Evolutionary conservation across 2,329 filamentous ascomycete species (phyloP).

Genomic region (Coniosporium tulheliwenetii): DNA sequence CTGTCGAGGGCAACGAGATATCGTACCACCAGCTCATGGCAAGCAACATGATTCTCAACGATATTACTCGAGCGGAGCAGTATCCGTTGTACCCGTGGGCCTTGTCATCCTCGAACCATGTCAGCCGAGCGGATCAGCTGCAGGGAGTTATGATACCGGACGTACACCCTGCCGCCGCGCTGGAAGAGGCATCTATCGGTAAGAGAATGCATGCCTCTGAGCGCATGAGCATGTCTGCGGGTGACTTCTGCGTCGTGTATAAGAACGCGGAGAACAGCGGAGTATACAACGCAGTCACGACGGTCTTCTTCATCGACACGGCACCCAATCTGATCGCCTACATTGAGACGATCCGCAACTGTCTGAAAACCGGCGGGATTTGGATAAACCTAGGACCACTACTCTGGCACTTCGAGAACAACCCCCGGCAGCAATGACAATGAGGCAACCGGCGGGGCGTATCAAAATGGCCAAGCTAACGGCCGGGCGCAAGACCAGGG

Average conservation of each 20-base stretch:
- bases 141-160: constrained; percentile 63
- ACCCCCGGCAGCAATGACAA: constrained; percentile 41
- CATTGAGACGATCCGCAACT: constrained; percentile 65
- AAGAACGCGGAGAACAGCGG: constrained; percentile 43
- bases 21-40: constrained; percentile 94
- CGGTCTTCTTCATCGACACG: constrained; percentile 94
- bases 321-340: constrained; percentile 87
- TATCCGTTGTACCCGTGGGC: constrained; percentile 76
- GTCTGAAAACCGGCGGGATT: constrained; percentile 60
- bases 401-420: constrained; percentile 88
- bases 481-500: constrained; percentile 28
- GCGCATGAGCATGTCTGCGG: constrained; percentile 81
- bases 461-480: too few relatives aligned
- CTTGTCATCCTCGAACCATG: constrained; percentile 76
- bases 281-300: constrained; percentile 66
- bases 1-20: constrained; percentile 79
- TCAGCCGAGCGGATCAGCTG: constrained; percentile 58
- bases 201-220: constrained; percentile 30
- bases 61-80: constrained; percentile 40
- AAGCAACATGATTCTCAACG: constrained; percentile 61
- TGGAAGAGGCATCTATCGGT: constrained; percentile 14
- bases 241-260: constrained; percentile 86
- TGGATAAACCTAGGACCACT: constrained; percentile 85
- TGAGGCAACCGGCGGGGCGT: not conserved
- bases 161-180: constrained; percentile 30